Base-by-base conservation (phyloP, 352 stramenopile genomes). In the Globisporangium abappressorium region DNA sequence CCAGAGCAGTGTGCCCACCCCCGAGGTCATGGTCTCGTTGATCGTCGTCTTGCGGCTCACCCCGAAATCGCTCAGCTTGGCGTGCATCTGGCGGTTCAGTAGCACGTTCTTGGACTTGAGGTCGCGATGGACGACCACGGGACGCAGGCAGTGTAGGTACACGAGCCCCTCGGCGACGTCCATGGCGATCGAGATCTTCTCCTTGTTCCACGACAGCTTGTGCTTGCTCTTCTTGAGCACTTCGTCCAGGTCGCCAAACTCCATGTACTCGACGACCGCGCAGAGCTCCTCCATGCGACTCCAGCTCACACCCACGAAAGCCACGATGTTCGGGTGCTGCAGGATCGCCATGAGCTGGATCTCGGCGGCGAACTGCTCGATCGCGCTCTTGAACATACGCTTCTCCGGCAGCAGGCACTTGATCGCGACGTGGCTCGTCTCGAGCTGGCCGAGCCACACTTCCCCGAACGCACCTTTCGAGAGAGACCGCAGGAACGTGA, bases 71-170 rank as follows among this genome's bases (percentile, higher is more conserved):
- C 81, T 90, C 28, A 97, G 73, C 69, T 97, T 97, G 33, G 82
- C 87, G 24, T 87, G 78, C 41, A 79, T 77, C 12, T 80, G 75
- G 36, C 78, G 77, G 65, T 91, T 82, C 2, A 97, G 74, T 47
- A 96, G 76, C 49, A 96, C 81, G 51, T 96, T 96, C 69, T 92
- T 90, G 47, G 81, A 91, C 73, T 97, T 96, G 69, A 97, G 76
- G 34, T 97, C 89, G 36, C 89, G 84, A 65, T 97, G 90, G 3
- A 97, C 77, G 38, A 97, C 72, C 18, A 85, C 77, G 2, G 89
- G 85, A 2, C 80, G 78, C 63, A 87, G 64, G 43, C 78, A 82
- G 69, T 97, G 90, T 55, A 97, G 69, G 64, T 97, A 97, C 30
- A 92, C 82, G 55, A 97, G 76, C 0, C 87, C 89, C 57, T 93